phyloP scores from a whole-genome alignment of 192 early-diverging fungal species.

The Martensiomyces pterosporus region DNA sequence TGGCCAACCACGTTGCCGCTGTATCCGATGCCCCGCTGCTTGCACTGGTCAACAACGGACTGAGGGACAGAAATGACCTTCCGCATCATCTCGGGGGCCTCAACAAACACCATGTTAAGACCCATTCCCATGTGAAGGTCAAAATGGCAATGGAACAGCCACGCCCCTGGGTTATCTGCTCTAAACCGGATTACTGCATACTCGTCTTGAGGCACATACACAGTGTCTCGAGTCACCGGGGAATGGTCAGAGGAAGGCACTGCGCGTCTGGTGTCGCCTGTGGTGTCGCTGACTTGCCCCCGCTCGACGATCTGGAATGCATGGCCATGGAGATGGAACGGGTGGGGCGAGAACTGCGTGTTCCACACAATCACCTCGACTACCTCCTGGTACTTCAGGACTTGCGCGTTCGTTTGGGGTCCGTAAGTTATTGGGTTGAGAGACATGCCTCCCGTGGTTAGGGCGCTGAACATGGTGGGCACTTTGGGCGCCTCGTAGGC shows the following conservation, averaged over 20 bases:
- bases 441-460: slow-evolving; percentile 53
- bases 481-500: slow-evolving; percentile 58
- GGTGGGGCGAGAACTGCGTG: too few relatives aligned
- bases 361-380: slow-evolving; percentile 71
- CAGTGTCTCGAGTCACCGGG: slow-evolving; percentile 55
- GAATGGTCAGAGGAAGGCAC: slow-evolving; percentile 4
- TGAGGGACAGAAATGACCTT: slow-evolving; percentile 12
- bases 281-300: slow-evolving; percentile 27
- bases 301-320: slow-evolving; percentile 71
- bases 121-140: slow-evolving; percentile 60
- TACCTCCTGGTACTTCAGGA: slow-evolving; percentile 58
- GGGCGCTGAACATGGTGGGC: slow-evolving; percentile 61
- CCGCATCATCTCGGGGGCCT: slow-evolving; percentile 19
- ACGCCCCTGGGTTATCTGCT: slow-evolving; percentile 79
- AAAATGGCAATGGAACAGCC: slow-evolving; percentile 82
- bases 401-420: slow-evolving; percentile 56
- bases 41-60: slow-evolving; percentile 31
- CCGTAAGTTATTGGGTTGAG: slow-evolving; percentile 60
- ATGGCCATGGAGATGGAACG: slow-evolving; percentile 84
- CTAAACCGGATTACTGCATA: slow-evolving; percentile 67
- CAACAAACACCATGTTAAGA: slow-evolving; percentile 57
- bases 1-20: slow-evolving; percentile 27
- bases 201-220: slow-evolving; percentile 55
- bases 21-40: slow-evolving; percentile 11
- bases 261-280: slow-evolving; percentile 45